phyloP scores from a whole-genome alignment of 176 grass and related monocot genomes.

The Leersia perrieri region DNA sequence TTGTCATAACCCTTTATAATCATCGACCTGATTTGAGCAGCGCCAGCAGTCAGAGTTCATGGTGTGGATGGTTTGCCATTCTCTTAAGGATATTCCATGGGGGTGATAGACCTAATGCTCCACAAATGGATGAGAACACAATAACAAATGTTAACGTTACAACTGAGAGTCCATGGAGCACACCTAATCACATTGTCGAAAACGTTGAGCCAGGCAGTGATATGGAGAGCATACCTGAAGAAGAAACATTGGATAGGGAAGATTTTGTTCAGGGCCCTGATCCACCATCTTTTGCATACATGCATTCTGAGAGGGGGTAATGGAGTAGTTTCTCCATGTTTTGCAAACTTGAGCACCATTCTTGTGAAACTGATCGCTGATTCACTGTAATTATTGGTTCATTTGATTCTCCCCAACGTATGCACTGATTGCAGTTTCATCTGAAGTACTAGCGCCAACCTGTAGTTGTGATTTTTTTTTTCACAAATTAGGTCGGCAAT shows the following conservation, averaged over 20 bases:
- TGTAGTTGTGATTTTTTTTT: background rate
- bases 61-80: conserved; percentile 12
- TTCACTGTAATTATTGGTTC: conserved; percentile 18
- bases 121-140: background rate
- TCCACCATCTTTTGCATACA: conserved; percentile 52
- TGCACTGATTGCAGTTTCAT: background rate
- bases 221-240: conserved; percentile 10
- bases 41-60: conserved; percentile 5
- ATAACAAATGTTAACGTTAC: background rate
- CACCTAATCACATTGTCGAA: conserved; percentile 9
- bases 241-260: conserved; percentile 52
- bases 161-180: conserved; percentile 30
- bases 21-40: conserved; percentile 1
- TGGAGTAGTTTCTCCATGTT: conserved; percentile 9
- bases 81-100: conserved; percentile 35
- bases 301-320: conserved; percentile 29
- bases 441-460: background rate
- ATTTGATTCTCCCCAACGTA: background rate
- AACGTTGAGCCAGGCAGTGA: conserved; percentile 34
- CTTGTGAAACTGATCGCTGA: background rate
- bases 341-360: background rate
- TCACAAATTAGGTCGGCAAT: background rate
- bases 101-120: background rate
- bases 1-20: conserved; percentile 18
- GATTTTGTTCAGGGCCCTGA: conserved; percentile 11